Evolutionary conservation across 2,329 filamentous ascomycete species (phyloP), one percentile per base, ranked within the genome.

Genomic region (Talaromyces verruculosus): DNA sequence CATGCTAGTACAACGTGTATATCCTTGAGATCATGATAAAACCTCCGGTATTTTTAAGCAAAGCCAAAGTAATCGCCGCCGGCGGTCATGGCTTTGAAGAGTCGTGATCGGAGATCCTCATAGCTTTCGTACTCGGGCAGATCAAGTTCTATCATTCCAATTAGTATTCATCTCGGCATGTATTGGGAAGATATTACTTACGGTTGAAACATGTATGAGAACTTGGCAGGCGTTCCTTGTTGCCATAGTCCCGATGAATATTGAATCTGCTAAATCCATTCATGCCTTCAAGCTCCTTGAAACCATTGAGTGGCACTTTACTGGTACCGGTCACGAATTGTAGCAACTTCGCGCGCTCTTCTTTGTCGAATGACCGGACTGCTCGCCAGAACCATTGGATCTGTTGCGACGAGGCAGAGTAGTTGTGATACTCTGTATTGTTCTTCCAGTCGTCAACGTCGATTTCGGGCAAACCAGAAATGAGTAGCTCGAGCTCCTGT

Each of bases 381-480:
- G 95, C 95, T 74, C 96, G 90, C 95, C 95, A 99, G 87, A 99
- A 99, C 95, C 95, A 99, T 78, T 98, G 93, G 67, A 99, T 97
- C 77, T 99, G 96, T 53, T 92, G 91, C 2, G 95, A 97, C 0
- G 93, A 94, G 37, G 92, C 90, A 4, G 88, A 92, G 82, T 99
- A 99, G 79, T 98, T 98, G 80, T 98, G 94, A 73, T 99, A 98
- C 76, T 99, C 96, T 1, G 94, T 96, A 80, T 97, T 97, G 80
- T 91, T 93, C 86, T 97, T 97, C 95, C 95, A 99, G 80, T 99
- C 95, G 74, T 99, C 95, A 47, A 98, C 88, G 72, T 99, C 94
- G 71, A 99, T 97, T 75, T 99, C 95, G 1, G 95, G 95, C 61
- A 99, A 85, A 75, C 95, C 95, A 61, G 95, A 99, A 75, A 99